phyloP scores from a whole-genome alignment of 108 stramenopile genomes.

The Skeletonema marinoi region DNA sequence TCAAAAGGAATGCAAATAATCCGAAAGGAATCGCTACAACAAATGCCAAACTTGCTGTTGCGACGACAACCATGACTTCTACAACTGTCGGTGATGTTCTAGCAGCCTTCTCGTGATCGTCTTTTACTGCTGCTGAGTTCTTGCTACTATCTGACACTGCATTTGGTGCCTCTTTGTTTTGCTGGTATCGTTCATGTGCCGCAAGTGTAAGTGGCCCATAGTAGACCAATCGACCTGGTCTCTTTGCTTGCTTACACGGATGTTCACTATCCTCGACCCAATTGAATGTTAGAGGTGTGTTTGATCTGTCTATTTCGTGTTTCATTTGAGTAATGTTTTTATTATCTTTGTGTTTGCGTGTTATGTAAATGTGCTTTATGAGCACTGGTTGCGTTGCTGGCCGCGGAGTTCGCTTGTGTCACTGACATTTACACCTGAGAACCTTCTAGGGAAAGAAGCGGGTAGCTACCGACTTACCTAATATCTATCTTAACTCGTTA shows the following conservation, averaged over 20 bases:
- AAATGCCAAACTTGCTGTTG: neutral
- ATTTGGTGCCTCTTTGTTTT: neutral
- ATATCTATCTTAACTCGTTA: no score
- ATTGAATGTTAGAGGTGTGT: neutral
- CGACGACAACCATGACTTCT: neutral
- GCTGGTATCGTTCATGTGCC: neutral
- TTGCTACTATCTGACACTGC: neutral
- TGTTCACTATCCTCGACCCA: neutral
- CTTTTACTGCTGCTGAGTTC: neutral
- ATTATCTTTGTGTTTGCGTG: neutral
- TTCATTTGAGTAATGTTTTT: neutral
- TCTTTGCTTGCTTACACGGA: neutral
- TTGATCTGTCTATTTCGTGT: neutral
- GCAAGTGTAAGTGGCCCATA: neutral
- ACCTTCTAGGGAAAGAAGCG: neutral
- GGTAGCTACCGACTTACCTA: no score
- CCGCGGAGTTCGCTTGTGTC: neutral
- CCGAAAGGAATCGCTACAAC: neutral
- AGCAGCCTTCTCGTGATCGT: neutral
- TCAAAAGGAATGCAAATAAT: neutral
- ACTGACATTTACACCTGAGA: neutral
- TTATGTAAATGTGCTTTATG: neutral
- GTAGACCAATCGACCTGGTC: neutral
- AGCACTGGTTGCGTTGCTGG: neutral
- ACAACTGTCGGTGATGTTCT: neutral